These are phyloP conservation scores for Penicillium nucicola DNA, from an alignment of 495 filamentous ascomycete genomes.

Conservation along the genomic window DNA sequence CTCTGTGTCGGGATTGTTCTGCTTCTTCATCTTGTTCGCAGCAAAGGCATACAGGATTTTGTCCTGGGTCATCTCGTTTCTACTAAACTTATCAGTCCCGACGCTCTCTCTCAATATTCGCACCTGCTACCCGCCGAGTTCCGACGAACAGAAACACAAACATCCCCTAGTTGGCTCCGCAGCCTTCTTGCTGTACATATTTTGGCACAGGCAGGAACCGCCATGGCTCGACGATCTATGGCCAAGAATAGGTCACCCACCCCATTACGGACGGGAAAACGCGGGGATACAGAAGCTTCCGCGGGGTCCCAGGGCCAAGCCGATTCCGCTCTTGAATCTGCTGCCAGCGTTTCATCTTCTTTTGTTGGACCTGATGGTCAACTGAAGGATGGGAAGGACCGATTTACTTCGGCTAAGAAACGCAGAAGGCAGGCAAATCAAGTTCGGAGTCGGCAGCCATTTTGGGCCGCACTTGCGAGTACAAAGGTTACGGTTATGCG, in stretches of 20 bases:
- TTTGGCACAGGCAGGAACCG: conserved; percentile 68
- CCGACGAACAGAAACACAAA: conserved; percentile 37
- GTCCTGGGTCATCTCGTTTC: conserved; percentile 44
- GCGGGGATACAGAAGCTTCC: conserved; percentile 56
- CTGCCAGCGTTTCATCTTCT: conserved; percentile 44
- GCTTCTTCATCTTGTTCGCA: conserved; percentile 61
- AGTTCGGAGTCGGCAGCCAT: conserved; percentile 83
- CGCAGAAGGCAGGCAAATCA: conserved; percentile 84
- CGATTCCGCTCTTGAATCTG: conserved; percentile 44
- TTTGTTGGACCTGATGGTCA: conserved; percentile 49
- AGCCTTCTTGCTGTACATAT: conserved; percentile 81
- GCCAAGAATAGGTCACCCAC: conserved; percentile 47
- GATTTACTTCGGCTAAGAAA: conserved; percentile 66
- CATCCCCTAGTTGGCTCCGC: conserved; percentile 57
- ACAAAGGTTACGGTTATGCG: conserved; percentile 92
- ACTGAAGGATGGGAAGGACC: conserved; percentile 55
- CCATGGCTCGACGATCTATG: conserved; percentile 52
- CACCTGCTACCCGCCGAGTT: conserved; percentile 43
- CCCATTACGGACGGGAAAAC: conserved; percentile 42
- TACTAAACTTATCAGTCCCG: conserved; percentile 43
- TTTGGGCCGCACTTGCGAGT: conserved; percentile 92
- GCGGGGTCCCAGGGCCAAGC: conserved; percentile 46
- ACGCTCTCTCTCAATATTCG: conserved; percentile 43
- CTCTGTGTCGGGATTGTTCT: conserved; percentile 80
- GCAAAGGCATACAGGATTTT: conserved; percentile 53